These are phyloP conservation scores for Ogataea dorogensis DNA, from an alignment of 805 yeast genomes.

Conservation along the genomic window DNA sequence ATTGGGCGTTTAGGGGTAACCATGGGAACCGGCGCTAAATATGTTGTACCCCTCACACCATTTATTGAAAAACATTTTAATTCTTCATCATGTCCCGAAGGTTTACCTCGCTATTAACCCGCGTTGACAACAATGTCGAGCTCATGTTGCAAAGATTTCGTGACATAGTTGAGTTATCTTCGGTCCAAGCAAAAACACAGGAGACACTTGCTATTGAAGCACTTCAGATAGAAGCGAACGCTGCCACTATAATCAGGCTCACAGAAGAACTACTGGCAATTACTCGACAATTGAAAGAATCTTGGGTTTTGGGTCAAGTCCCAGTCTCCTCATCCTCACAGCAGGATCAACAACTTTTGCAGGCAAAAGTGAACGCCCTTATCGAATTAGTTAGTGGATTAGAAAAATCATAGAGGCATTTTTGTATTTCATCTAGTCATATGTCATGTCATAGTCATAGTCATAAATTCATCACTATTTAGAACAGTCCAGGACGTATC, in stretches of 20 bases:
- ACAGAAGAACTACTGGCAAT: conserved; percentile 52
- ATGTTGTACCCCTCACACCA: conserved; percentile 2
- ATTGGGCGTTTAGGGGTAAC: too few species aligned
- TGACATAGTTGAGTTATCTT: conserved; percentile 49
- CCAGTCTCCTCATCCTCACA: conserved; percentile 31
- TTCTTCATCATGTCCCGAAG: conserved; percentile 42
- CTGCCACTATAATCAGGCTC: conserved; percentile 48
- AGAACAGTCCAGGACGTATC: conserved; percentile 82
- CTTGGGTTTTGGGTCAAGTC: conserved; percentile 57
- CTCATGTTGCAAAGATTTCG: conserved; percentile 51
- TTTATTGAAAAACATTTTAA: not conserved
- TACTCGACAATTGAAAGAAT: conserved; percentile 49
- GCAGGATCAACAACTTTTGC: conserved; percentile 19
- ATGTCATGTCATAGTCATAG: not conserved
- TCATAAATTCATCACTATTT: conserved; percentile 37
- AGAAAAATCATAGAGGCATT: conserved; percentile 12
- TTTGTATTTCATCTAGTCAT: not conserved
- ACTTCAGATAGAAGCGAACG: conserved; percentile 53
- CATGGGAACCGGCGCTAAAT: too few species aligned
- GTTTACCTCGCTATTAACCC: conserved; percentile 42
- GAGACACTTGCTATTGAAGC: conserved; percentile 49
- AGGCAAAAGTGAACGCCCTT: conserved; percentile 35
- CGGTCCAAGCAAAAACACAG: conserved; percentile 33
- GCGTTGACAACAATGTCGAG: conserved; percentile 51
- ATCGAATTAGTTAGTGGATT: conserved; percentile 35